These are phyloP conservation scores for Diplodia seriata DNA, from an alignment of 2,329 filamentous ascomycete species.

Conservation along the genomic window DNA sequence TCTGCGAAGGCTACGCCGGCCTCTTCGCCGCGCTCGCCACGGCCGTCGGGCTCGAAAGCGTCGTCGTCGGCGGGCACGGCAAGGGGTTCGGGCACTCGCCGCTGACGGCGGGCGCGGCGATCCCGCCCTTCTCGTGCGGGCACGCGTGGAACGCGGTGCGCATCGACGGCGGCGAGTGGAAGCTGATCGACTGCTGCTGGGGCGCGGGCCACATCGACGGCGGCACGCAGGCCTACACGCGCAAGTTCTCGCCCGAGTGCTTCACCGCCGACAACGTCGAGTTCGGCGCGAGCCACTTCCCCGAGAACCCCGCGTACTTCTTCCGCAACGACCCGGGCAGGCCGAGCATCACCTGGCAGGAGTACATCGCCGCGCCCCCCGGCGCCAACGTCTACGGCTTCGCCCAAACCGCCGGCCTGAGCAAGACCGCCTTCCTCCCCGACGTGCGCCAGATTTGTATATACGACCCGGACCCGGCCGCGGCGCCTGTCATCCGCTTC, in stretches of 20 bases:
- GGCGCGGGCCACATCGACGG: slow-evolving; percentile 76
- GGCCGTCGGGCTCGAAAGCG: slow-evolving; percentile 78
- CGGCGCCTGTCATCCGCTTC: slow-evolving; percentile 67
- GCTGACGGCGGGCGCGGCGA: slow-evolving; percentile 66
- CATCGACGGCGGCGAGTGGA: slow-evolving; percentile 88
- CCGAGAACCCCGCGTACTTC: slow-evolving; percentile 70
- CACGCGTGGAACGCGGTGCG: slow-evolving; percentile 95
- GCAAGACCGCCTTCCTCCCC: slow-evolving; percentile 67
- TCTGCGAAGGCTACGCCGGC: slow-evolving; percentile 90
- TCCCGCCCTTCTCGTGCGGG: slow-evolving; percentile 68
- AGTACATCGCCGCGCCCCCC: slow-evolving; percentile 72
- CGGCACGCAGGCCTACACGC: slow-evolving; percentile 65
- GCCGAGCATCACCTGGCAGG: slow-evolving; percentile 72
- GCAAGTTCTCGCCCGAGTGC: slow-evolving; percentile 68
- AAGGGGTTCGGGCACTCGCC: slow-evolving; percentile 81
- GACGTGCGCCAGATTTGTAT: slow-evolving; percentile 66
- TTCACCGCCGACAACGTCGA: slow-evolving; percentile 75
- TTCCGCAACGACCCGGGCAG: slow-evolving; percentile 78
- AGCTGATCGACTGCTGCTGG: slow-evolving; percentile 92
- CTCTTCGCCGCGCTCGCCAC: slow-evolving; percentile 80
- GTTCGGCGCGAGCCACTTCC: slow-evolving; percentile 84
- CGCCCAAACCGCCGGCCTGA: slow-evolving; percentile 59
- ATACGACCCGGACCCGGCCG: slow-evolving; percentile 52
- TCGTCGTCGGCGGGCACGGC: slow-evolving; percentile 78
- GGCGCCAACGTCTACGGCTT: slow-evolving; percentile 55